Conservation (phyloP, 441 rosid species). For the Manihot esculenta region DNA sequence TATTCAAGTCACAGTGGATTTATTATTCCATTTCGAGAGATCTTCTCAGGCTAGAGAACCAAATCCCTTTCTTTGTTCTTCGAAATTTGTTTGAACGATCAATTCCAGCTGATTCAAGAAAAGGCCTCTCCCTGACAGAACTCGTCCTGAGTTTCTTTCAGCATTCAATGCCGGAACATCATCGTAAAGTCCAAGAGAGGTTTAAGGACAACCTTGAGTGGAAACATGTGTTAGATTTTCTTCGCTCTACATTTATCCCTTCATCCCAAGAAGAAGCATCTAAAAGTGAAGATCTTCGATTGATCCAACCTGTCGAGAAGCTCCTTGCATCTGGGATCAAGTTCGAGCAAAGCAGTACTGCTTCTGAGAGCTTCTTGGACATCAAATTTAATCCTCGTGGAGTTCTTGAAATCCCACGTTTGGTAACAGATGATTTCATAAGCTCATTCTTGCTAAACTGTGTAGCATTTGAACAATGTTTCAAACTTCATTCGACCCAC, state of each 20-base stretch:
- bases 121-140: slow-evolving; percentile 14
- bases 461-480: slow-evolving; percentile 52
- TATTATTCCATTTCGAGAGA: slow-evolving; percentile 31
- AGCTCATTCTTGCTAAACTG: no score
- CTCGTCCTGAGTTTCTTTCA: slow-evolving; percentile 36
- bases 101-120: slow-evolving; percentile 12
- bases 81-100: slow-evolving; percentile 5
- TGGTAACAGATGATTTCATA: slow-evolving; percentile 47
- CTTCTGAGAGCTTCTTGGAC: slow-evolving; percentile 37
- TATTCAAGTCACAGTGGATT: slow-evolving; percentile 27
- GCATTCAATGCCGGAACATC: background rate
- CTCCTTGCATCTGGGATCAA: slow-evolving; percentile 44
- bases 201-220: slow-evolving; percentile 21
- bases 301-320: slow-evolving; percentile 45
- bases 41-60: slow-evolving; percentile 39
- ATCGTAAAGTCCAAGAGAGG: slow-evolving; percentile 2
- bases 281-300: slow-evolving; percentile 13
- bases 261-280: slow-evolving; percentile 7
- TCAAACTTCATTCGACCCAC: slow-evolving; percentile 39
- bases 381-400: slow-evolving; percentile 32
- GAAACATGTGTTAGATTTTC: slow-evolving; percentile 49
- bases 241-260: slow-evolving; percentile 39
- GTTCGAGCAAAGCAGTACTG: slow-evolving; percentile 30
- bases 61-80: no score
- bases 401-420: slow-evolving; percentile 41